Conservation (phyloP, 2,329 filamentous ascomycete genomes). For the Fusarium falciforme region DNA sequence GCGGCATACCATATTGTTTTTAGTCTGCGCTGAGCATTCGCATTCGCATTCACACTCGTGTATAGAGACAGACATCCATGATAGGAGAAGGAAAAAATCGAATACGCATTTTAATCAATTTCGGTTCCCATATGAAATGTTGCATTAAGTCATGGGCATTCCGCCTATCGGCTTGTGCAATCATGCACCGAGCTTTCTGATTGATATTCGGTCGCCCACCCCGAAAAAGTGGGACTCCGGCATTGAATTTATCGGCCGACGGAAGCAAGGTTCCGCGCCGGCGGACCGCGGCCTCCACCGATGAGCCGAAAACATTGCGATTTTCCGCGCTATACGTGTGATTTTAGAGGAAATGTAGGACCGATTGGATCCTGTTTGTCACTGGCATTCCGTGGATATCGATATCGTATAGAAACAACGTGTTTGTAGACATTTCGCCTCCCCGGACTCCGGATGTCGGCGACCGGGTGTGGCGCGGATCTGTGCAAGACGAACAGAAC, state of each 20-base stretch:
- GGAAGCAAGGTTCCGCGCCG: constrained; percentile 34
- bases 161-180: neutral
- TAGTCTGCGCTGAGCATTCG: neutral
- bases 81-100: neutral
- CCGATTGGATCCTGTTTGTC: neutral
- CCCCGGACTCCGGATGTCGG: constrained; percentile 2
- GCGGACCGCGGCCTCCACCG: constrained; percentile 1
- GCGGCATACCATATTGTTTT: constrained; percentile 19
- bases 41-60: constrained; percentile 1
- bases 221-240: constrained; percentile 31
- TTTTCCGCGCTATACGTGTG: neutral
- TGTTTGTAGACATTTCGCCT: neutral
- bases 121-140: neutral
- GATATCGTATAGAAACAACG: neutral
- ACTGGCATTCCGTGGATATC: neutral
- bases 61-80: constrained; percentile 13
- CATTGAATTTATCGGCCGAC: constrained; percentile 3
- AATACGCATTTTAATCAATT: neutral
- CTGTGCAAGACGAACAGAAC: neutral
- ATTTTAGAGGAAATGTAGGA: neutral
- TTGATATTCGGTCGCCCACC: constrained; percentile 6
- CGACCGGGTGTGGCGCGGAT: neutral
- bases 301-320: neutral
- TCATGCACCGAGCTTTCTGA: neutral
- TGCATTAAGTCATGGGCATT: neutral